These are phyloP conservation scores for Talaromyces sp. DNA, from an alignment of 2,329 filamentous ascomycete species.

Conservation along the genomic window DNA sequence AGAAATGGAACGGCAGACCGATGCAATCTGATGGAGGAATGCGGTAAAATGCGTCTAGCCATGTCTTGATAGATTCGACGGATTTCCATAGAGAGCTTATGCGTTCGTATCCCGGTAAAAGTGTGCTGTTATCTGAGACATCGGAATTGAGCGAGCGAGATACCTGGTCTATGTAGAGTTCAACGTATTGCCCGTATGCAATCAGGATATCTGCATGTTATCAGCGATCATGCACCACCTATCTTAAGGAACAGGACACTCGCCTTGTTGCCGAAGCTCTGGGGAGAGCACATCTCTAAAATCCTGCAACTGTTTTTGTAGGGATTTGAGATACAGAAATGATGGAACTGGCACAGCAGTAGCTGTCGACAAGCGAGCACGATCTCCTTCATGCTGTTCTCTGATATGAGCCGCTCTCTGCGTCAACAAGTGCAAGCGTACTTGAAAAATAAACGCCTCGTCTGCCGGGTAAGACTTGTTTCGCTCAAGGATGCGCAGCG, in stretches of 20 bases:
- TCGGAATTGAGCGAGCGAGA: conserved; percentile 23
- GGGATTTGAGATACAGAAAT: conserved; percentile 26
- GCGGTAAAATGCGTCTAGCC: conserved; percentile 28
- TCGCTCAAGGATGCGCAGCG: conserved; percentile 24
- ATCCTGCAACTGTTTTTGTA: conserved; percentile 30
- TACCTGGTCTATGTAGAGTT: conserved; percentile 26
- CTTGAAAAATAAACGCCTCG: conserved; percentile 29
- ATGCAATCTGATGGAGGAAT: conserved; percentile 23
- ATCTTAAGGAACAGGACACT: not conserved
- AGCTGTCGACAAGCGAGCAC: conserved; percentile 13
- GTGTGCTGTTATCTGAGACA: conserved; percentile 10
- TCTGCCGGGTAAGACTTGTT: conserved; percentile 27
- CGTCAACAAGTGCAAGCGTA: conserved; percentile 34
- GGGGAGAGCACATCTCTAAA: conserved; percentile 25
- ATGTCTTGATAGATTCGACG: conserved; percentile 31
- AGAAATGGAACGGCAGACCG: conserved; percentile 34
- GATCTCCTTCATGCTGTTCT: conserved; percentile 25
- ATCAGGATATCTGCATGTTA: conserved; percentile 23
- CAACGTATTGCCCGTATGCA: conserved; percentile 25
- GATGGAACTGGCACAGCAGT: not conserved
- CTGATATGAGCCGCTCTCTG: conserved; percentile 28
- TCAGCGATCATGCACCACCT: not conserved
- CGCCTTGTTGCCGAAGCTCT: conserved; percentile 20
- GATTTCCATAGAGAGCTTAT: conserved; percentile 33
- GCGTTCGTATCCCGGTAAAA: conserved; percentile 26